Evolutionary conservation across 2,329 filamentous ascomycete species (phyloP).

Genomic region (Exophiala sp.): DNA sequence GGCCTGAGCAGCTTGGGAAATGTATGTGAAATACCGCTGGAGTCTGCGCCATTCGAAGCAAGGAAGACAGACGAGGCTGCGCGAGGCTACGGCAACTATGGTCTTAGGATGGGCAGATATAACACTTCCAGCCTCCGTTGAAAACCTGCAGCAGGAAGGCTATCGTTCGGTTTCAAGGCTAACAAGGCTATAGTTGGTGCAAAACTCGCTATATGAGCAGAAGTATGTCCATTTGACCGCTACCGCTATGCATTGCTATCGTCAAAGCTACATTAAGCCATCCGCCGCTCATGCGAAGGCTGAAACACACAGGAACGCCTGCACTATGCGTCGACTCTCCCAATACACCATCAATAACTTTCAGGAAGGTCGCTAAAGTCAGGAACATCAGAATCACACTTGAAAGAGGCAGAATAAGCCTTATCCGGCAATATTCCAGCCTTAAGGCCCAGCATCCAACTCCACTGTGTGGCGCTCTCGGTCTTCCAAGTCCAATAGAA

Average conservation of each 20-base stretch:
- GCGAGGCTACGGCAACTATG: no score
- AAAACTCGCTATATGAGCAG: neutral
- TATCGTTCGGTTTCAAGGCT: no score
- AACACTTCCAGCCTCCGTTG: no score
- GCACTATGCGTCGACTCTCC: conserved; percentile 1
- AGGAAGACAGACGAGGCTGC: no score
- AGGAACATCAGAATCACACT: conserved; percentile 50
- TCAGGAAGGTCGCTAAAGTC: conserved; percentile 35
- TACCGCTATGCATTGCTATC: conserved; percentile 1
- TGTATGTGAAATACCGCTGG: no score
- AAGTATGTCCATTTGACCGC: conserved; percentile 4
- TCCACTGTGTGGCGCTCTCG: conserved; percentile 82
- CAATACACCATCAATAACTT: conserved; percentile 15
- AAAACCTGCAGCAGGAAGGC: no score
- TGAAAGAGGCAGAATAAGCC: conserved; percentile 65
- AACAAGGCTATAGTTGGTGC: no score
- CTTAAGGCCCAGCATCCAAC: conserved; percentile 71
- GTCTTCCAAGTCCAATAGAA: conserved; percentile 99
- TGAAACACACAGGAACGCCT: neutral
- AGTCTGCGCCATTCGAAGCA: no score
- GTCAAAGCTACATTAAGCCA: neutral
- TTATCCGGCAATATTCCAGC: conserved; percentile 73
- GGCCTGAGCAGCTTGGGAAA: no score
- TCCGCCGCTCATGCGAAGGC: neutral
- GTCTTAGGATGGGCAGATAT: no score